Conservation (phyloP, 306 rosid genomes). For the Prunus mira region DNA sequence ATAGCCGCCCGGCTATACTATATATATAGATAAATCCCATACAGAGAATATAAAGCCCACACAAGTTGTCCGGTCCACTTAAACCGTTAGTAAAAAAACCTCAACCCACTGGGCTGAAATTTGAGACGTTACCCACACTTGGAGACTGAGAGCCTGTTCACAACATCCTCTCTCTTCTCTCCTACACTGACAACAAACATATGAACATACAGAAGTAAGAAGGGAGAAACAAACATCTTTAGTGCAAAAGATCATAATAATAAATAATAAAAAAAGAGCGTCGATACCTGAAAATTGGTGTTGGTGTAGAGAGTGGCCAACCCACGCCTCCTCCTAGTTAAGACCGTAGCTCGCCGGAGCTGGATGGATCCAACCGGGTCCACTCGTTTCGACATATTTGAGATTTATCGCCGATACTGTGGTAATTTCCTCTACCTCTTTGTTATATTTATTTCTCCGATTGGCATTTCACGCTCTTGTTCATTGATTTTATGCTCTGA, state of each 20-base stretch:
- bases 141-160: neutral
- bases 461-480: neutral
- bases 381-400: constrained; percentile 49
- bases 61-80: neutral
- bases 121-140: neutral
- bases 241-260: neutral
- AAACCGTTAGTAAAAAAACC: too few relatives aligned
- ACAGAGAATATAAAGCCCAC: neutral
- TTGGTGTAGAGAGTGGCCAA: neutral
- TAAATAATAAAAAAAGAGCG: neutral
- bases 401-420: constrained; percentile 66
- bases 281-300: neutral
- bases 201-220: too few relatives aligned
- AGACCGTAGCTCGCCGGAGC: constrained; percentile 12
- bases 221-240: neutral
- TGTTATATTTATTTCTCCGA: neutral
- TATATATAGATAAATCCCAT: too few relatives aligned
- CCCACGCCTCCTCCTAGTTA: neutral
- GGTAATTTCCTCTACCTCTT: constrained; percentile 37
- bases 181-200: neutral
- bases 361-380: constrained; percentile 52
- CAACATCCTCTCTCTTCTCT: neutral
- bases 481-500: neutral
- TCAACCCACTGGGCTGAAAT: neutral
- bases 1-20: too few relatives aligned